Evolutionary conservation across 441 rosid species (phyloP).

Genomic region (Populus hybrid): DNA sequence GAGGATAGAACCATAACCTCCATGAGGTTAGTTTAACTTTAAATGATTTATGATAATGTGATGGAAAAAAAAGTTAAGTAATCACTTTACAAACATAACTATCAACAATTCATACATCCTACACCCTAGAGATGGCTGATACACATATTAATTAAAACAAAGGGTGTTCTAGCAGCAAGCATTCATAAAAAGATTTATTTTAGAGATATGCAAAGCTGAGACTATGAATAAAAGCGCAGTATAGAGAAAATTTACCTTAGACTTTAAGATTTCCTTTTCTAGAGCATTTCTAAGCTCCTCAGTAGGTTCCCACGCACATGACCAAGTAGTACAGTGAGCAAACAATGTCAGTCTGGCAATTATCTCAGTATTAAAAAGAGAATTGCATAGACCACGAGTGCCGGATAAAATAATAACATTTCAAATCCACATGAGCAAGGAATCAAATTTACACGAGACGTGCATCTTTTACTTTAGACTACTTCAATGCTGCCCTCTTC

Average conservation of each 20-base stretch:
- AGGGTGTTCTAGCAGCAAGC: background rate
- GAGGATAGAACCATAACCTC: background rate
- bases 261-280: too few relatives aligned
- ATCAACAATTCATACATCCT: too few relatives aligned
- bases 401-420: background rate
- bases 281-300: too few relatives aligned
- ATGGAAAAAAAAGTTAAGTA: too few relatives aligned
- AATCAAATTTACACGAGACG: background rate
- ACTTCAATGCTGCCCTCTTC: background rate
- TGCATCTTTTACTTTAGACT: background rate
- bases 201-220: too few relatives aligned
- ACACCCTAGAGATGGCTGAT: too few relatives aligned
- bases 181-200: too few relatives aligned
- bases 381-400: background rate
- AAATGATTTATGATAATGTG: background rate
- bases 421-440: background rate
- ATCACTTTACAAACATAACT: too few relatives aligned
- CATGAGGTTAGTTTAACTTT: background rate
- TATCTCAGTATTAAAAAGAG: constrained; percentile 3
- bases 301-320: too few relatives aligned
- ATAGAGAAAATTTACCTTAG: too few relatives aligned
- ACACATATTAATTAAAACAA: background rate
- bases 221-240: too few relatives aligned
- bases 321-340: too few relatives aligned
- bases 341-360: background rate